Percentiles rank a stretch among this genome's conserved stretches.
Conservation (phyloP, 768 basidiomycete species). For the Boletus edulis region DNA sequence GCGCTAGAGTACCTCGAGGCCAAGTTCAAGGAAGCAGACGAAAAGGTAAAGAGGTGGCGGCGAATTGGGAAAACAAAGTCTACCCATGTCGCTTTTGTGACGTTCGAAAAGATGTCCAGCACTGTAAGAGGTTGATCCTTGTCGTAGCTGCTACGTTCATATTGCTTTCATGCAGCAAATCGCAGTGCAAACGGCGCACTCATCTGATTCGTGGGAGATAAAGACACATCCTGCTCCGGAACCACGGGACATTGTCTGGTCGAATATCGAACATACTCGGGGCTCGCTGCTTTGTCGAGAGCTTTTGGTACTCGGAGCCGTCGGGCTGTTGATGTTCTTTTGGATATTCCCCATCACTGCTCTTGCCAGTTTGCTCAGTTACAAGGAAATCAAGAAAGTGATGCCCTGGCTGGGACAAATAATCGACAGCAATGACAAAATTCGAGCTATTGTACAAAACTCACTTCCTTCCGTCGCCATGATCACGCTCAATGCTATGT, state of each 20-base stretch:
- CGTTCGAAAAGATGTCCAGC: constrained; percentile 93
- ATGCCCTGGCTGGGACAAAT: constrained; percentile 85
- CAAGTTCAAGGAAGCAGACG: constrained; percentile 79
- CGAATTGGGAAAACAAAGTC: constrained; percentile 72
- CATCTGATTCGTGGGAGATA: constrained; percentile 61
- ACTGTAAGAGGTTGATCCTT: constrained; percentile 52
- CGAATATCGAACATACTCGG: constrained; percentile 73
- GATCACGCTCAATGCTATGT: constrained; percentile 82
- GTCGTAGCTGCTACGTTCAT: neutral
- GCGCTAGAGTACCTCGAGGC: constrained; percentile 86
- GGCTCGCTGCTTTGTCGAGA: constrained; percentile 63
- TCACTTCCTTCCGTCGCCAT: constrained; percentile 90
- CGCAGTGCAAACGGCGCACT: constrained; percentile 81
- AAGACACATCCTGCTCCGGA: constrained; percentile 83
- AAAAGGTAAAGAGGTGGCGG: constrained; percentile 73
- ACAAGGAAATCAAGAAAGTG: constrained; percentile 87
- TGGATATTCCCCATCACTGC: constrained; percentile 92
- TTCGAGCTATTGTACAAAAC: constrained; percentile 90
- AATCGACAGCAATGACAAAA: constrained; percentile 77
- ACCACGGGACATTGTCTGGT: constrained; percentile 95
- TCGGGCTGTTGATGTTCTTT: constrained; percentile 77
- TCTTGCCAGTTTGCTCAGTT: constrained; percentile 84
- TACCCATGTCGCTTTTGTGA: constrained; percentile 88
- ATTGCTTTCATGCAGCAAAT: constrained; percentile 59
- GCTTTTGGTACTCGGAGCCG: constrained; percentile 63